Conservation (phyloP, 2,329 filamentous ascomycete genomes). For the Trichoderma sp. region DNA sequence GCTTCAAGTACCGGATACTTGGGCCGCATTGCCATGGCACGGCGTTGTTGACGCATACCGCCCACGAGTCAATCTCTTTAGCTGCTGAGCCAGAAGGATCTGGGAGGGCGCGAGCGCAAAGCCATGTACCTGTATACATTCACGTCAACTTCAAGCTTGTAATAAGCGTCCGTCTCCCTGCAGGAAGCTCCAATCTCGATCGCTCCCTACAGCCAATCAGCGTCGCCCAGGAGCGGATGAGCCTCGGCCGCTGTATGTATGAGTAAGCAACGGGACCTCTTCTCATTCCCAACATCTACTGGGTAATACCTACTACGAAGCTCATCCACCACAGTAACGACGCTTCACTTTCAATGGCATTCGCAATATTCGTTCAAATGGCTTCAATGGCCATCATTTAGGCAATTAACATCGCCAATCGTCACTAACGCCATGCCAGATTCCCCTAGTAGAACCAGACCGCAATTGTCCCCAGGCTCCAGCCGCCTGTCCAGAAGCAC, state of each 20-base stretch:
- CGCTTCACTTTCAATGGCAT: too few relatives aligned
- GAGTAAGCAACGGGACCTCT: not conserved
- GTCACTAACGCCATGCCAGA: too few relatives aligned
- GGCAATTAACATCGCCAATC: too few relatives aligned
- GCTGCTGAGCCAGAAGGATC: not conserved
- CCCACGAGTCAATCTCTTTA: not conserved
- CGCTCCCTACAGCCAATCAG: too few relatives aligned
- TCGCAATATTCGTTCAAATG: too few relatives aligned
- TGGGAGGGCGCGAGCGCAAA: not conserved
- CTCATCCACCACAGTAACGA: too few relatives aligned
- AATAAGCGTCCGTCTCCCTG: not conserved
- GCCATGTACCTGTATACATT: not conserved
- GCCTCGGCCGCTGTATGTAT: too few relatives aligned
- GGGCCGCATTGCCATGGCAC: not conserved
- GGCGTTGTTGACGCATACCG: not conserved
- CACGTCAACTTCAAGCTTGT: not conserved
- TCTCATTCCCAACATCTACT: not conserved
- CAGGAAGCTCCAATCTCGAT: not conserved
- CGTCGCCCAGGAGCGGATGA: too few relatives aligned
- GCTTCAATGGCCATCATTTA: too few relatives aligned
- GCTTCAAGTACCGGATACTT: not conserved
- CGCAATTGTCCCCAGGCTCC: not conserved
- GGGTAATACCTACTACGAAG: too few relatives aligned
- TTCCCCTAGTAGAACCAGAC: not conserved
- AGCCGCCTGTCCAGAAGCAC: too few relatives aligned